Base-by-base conservation (phyloP, 2,329 filamentous ascomycete genomes). In the Exophiala phaeomuriformis region DNA sequence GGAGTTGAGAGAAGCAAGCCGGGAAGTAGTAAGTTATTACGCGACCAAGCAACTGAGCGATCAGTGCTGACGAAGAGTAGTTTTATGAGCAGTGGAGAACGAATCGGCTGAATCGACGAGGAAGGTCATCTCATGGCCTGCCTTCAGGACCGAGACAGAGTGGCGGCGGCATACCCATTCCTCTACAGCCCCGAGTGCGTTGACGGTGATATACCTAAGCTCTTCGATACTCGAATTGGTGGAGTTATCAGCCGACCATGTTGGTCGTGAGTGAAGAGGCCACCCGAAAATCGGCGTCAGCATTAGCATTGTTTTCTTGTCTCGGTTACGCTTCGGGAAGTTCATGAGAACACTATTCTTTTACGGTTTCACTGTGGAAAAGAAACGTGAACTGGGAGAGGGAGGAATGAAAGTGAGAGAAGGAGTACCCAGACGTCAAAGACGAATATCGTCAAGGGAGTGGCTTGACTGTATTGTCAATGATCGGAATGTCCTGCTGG, bases 1-100 rank as follows among this genome's bases (percentile, higher is more conserved):
- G 41, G 93, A 98, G 67, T 77, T 98, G 56, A 85, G 91, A 56
- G 89, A 95, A 69, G 86, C 89, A 49, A 95, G 89, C 69, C 82
- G 89, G 52, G 90, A 95, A 66, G 57, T 59, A 45, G 57, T 59
- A 44, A 57, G 57, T 55, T 81, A 90, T 64, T 96, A 90, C 19
- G 19, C 19, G 19, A 19, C 19, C 88, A 97, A 97, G 64, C 91
- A 71, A 84, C 87, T 64, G 97, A 91, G 93, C 83, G 93, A 71
- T 10, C 36, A 8, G 33, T 3, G 29, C 81, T 46, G 47, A 49
- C 47, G 33, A 35, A 27, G 4, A n/a, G n/a, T 37, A 58, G 53
- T 56, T 60, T 30, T 58, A 56, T 46, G 58, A 60, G 43, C 53
- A 52, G 32, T 58, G 55, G 58, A 52, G 53, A 47, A 59, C 59